These are phyloP conservation scores for Magnolia kwangsiensis DNA, from an alignment of 164 flowering plant species.

Conservation along the genomic window DNA sequence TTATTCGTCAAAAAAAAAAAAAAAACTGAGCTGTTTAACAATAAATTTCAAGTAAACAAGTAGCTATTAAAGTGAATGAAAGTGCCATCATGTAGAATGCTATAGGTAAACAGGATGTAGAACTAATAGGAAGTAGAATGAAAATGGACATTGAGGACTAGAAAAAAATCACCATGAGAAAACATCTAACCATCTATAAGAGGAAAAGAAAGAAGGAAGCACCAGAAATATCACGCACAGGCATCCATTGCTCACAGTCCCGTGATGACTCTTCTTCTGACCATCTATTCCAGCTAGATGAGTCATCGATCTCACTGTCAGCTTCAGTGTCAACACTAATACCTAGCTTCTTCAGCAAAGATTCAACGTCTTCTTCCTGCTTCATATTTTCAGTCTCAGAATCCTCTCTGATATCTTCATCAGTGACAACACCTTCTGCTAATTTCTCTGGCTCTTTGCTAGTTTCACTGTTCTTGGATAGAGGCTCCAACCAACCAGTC, in stretches of 20 bases:
- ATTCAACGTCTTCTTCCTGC: conserved; percentile 61
- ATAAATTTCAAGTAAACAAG: neutral
- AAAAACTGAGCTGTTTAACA: conserved; percentile 10
- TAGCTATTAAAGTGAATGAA: neutral
- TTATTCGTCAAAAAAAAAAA: conserved; percentile 7
- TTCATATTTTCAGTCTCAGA: conserved; percentile 34
- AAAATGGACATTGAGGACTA: neutral
- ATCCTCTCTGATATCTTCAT: conserved; percentile 40
- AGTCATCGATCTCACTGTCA: conserved; percentile 54
- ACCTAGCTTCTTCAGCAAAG: conserved; percentile 70
- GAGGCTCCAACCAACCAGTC: conserved; percentile 89
- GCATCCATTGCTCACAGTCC: conserved; percentile 85
- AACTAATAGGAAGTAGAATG: neutral
- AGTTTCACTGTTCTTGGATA: conserved; percentile 27
- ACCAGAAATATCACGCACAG: conserved; percentile 62
- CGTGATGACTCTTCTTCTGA: conserved; percentile 70
- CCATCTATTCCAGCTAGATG: conserved; percentile 79
- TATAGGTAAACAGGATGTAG: no score
- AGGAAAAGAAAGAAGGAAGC: conserved; percentile 15
- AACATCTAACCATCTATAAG: neutral
- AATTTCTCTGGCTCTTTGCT: conserved; percentile 15
- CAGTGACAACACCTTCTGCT: conserved; percentile 20
- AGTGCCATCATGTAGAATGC: neutral
- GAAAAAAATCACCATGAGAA: neutral
- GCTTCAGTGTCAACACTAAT: conserved; percentile 65